Evolutionary conservation across 2,329 filamentous ascomycete genomes (phyloP), one percentile per base, ranked within the genome.

Genomic region (Fusarium sp.): DNA sequence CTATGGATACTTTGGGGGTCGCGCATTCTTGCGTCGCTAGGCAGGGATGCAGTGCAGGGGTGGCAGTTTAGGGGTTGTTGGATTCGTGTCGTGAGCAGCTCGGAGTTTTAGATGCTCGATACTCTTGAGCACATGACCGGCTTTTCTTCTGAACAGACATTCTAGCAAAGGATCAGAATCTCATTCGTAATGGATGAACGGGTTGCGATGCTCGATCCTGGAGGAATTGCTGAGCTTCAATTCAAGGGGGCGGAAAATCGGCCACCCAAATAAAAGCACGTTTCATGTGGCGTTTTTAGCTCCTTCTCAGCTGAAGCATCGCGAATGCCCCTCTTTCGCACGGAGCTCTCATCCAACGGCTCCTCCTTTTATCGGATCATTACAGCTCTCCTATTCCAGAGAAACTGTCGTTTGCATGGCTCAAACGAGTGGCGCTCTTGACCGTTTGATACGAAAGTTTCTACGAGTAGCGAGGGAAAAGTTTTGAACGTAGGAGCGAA

Each of bases 241-340:
- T 29, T 57, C 47, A 52, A 65, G 43, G 47, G 61, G 62, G 49
- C 40, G 44, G 29, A 44, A 51, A 8, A n/a, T 4, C 13, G 6
- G 61, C 47, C 38, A 65, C 57, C 62, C 63, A 66, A 66, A 61
- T 29, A 65, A 65, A 65, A 54, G 34, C 25, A 22, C 18, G 51
- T 60, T 48, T 48, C 24, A 66, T 47, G 63, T 62, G 62, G 63
- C 63, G 63, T 55, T 16, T 66, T 66, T 66, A 66, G 63, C 55
- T 62, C 49, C 43, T 45, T 43, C 41, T 61, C 43, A 61, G 55
- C 43, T 54, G 25, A 55, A 46, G 34, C 29, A 63, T 56, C 34
- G 6, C 15, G 8, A 48, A 18, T 30, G 32, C 55, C 54, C 62
- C 34, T 66, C 54, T 54, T 66, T 45, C 48, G 18, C 15, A 20